A percentile compares a stretch with the other conserved stretches of the same genome.
phyloP scores from a whole-genome alignment of 192 early-diverging fungal species.

The Physocladia obscura region DNA sequence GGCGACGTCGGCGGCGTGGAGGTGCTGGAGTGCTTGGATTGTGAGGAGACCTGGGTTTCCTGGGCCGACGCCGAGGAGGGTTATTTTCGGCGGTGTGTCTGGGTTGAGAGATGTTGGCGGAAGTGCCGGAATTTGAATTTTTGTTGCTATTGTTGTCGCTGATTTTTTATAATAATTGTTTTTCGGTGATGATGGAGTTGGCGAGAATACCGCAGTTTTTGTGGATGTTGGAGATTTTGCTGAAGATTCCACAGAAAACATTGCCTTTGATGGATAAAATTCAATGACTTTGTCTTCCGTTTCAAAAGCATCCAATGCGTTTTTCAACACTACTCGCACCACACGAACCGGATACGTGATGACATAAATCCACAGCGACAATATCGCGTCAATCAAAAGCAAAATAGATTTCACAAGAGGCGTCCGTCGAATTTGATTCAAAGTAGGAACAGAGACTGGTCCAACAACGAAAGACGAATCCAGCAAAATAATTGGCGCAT shows the following conservation, averaged over 20 bases:
- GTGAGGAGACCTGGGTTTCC: slow-evolving; percentile 84
- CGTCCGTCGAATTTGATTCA: too few species aligned
- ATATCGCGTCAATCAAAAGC: not conserved
- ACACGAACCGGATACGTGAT: slow-evolving; percentile 10
- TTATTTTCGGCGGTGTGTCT: not conserved
- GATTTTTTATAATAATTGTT: too few species aligned
- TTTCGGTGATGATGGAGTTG: too few species aligned
- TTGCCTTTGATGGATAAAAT: not conserved
- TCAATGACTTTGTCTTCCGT: not conserved
- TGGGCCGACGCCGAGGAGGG: slow-evolving; percentile 83
- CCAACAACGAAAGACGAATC: too few species aligned
- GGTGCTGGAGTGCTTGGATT: slow-evolving; percentile 22
- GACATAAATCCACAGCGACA: not conserved
- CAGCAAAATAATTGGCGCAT: not conserved
- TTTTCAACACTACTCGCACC: too few species aligned
- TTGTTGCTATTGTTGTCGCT: too few species aligned
- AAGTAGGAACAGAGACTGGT: too few species aligned
- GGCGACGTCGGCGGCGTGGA: slow-evolving; percentile 78
- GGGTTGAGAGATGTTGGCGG: not conserved
- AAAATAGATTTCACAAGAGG: not conserved
- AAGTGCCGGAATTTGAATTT: not conserved
- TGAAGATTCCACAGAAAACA: not conserved
- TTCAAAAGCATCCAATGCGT: not conserved
- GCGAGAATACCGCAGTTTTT: not conserved
- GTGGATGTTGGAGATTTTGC: not conserved